Conservation (phyloP, 169 alveolate species). For the Plasmodium cynomolgi region DNA sequence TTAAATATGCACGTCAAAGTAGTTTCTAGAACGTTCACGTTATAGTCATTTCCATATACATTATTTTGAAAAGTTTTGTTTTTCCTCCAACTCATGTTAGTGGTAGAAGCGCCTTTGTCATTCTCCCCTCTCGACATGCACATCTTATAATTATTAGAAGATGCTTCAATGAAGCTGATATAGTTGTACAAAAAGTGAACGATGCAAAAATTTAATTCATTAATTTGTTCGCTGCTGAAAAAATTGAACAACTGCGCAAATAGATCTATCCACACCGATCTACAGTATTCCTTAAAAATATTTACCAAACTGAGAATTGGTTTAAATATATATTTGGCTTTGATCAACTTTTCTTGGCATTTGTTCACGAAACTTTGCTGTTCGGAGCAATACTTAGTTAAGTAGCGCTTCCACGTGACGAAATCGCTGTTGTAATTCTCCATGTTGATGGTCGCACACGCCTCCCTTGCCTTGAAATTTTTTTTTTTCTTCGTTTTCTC, state of each 20-base stretch:
- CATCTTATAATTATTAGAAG: not conserved
- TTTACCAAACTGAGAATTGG: constrained; percentile 29
- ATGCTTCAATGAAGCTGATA: constrained; percentile 11
- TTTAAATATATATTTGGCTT: constrained; percentile 60
- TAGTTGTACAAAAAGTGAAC: constrained; percentile 42
- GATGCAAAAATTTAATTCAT: constrained; percentile 31
- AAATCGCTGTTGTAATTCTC: constrained; percentile 10
- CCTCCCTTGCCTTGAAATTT: not conserved
- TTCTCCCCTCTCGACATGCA: not conserved
- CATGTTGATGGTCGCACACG: not conserved
- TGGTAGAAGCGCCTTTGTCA: not conserved
- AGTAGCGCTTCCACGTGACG: constrained; percentile 21
- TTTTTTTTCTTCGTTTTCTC: not conserved
- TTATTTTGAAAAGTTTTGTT: constrained; percentile 21
- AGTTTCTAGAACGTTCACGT: constrained; percentile 54
- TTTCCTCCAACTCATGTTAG: not conserved
- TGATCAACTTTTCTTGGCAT: constrained; percentile 29
- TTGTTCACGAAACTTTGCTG: constrained; percentile 22
- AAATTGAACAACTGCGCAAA: constrained; percentile 29
- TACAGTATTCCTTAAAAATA: constrained; percentile 42
- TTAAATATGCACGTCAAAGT: constrained; percentile 23
- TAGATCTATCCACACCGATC: constrained; percentile 47
- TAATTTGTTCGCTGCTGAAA: constrained; percentile 30
- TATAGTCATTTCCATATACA: constrained; percentile 35
- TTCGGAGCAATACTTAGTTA: constrained; percentile 49